A percentile compares a stretch with the other conserved stretches of the same genome.
Conservation (phyloP, 768 basidiomycete genomes). For the Boletus fagicola region DNA sequence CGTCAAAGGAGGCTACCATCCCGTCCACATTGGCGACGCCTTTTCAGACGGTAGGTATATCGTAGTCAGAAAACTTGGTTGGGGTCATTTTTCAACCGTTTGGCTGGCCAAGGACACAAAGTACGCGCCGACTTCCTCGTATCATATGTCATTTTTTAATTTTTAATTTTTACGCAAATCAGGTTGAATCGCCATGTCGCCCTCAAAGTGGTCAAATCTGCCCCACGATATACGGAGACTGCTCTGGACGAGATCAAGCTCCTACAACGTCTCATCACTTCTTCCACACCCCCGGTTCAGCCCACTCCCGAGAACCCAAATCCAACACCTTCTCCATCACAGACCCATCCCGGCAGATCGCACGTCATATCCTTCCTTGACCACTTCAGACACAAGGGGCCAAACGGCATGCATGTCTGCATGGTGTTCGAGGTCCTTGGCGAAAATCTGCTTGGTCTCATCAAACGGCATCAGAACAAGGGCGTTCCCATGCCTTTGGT, state of each 20-base stretch:
- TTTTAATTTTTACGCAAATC: conserved; percentile 19
- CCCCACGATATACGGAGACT: conserved; percentile 94
- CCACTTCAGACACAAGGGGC: conserved; percentile 95
- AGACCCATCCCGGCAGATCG: conserved; percentile 81
- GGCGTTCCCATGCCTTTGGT: conserved; percentile 93
- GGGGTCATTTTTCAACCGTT: conserved; percentile 93
- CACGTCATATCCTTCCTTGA: conserved; percentile 98
- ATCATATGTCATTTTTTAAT: background rate
- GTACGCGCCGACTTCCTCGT: conserved; percentile 40
- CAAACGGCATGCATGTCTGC: conserved; percentile 96
- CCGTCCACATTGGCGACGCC: conserved; percentile 91
- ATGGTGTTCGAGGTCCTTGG: conserved; percentile 99
- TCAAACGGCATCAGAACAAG: conserved; percentile 98
- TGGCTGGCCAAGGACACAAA: conserved; percentile 85
- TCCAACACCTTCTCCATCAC: conserved; percentile 52
- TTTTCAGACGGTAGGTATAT: conserved; percentile 86
- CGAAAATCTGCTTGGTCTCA: conserved; percentile 92
- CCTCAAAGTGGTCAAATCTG: conserved; percentile 98
- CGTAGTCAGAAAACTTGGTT: conserved; percentile 93
- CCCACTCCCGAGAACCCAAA: conserved; percentile 49
- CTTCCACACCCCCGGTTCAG: conserved; percentile 55
- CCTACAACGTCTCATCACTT: conserved; percentile 90
- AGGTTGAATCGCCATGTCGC: conserved; percentile 97
- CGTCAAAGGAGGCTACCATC: conserved; percentile 80
- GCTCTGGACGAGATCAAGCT: conserved; percentile 99